Evolutionary conservation across 116 monocot species (phyloP), one percentile per base, ranked within the genome.

Genomic region (Zostera marina): DNA sequence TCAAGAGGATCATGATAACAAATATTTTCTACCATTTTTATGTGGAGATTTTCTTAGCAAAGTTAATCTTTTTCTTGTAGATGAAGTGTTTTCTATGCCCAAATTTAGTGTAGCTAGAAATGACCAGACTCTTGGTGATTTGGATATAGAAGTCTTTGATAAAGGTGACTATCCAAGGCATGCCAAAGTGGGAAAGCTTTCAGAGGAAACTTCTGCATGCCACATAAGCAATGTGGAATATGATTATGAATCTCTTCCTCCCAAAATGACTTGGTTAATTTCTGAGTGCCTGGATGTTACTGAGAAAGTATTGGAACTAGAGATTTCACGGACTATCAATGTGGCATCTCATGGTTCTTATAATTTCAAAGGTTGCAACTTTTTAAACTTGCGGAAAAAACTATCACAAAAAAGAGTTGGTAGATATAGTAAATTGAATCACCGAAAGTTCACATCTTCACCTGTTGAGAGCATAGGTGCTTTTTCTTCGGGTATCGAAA

Each of bases 1-100:
- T 54, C 57, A 44, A 38, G 86, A 83, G 66, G 87, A 91, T 7
- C 87, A 91, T 66, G 75, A 81, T 73, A 74, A 73, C 22, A 67
- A 72, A 52, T 26, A 75, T 21, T n/a, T 66, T 44, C 14, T 45
- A 9, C 77, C 81, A 11, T 99, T 99, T 74, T 7, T 69, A 3
- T 61, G 90, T 39, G 76, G 68, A 2, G 57, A 68, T 25, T 77
- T 52, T 73, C 61, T 99, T 64, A 72, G 71, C 17, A 76, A 74
- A 42, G 71, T 83, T 46, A 61, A 86, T 48, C 49, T 66, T 61
- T 66, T 80, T 55, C 71, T 99, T 51, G 70, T 82, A 14, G 62
- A 69, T 14, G 87, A 83, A 53, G 74, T 72, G 65, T 81, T 76
- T 73, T 74, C 76, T 61, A n/a, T 71, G 45, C 32, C 41, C 40